Evolutionary conservation across 1,284 basidiomycete genomes (phyloP).

Genomic region (Laetiporus sulphureus): DNA sequence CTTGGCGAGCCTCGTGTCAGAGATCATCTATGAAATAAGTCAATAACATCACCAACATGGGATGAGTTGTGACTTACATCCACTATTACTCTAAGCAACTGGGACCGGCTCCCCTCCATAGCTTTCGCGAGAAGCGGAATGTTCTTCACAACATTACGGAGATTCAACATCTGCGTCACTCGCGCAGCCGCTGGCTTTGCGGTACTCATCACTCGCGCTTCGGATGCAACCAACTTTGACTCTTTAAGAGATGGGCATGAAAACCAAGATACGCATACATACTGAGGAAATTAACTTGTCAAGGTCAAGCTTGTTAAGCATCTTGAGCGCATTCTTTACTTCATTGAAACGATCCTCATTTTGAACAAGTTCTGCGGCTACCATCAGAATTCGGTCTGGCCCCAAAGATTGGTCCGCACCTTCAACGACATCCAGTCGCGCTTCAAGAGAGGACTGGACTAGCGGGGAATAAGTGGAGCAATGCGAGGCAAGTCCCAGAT

Average conservation of each 20-base stretch:
- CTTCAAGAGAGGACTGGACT: conserved; percentile 66
- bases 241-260: not conserved
- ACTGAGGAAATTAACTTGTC: conserved; percentile 83
- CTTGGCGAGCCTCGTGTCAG: conserved; percentile 57
- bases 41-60: not conserved
- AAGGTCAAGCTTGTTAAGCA: conserved; percentile 75
- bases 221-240: conserved; percentile 56
- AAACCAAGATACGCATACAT: conserved; percentile 13
- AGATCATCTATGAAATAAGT: conserved; percentile 52
- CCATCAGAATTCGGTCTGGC: not conserved
- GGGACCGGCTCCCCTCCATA: conserved; percentile 49
- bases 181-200: conserved; percentile 63
- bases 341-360: conserved; percentile 69
- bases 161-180: conserved; percentile 69
- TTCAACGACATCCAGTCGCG: conserved; percentile 80
- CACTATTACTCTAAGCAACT: conserved; percentile 56
- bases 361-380: conserved; percentile 60
- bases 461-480: not conserved
- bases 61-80: conserved; percentile 32
- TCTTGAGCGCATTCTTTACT: conserved; percentile 63
- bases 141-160: conserved; percentile 64
- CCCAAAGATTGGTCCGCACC: conserved; percentile 40
- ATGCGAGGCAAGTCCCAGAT: conserved; percentile 1
- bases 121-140: conserved; percentile 58
- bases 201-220: conserved; percentile 43